Base-by-base conservation (phyloP, 176 grass and related monocot genomes). In the Echinochloa phyllopogon region DNA sequence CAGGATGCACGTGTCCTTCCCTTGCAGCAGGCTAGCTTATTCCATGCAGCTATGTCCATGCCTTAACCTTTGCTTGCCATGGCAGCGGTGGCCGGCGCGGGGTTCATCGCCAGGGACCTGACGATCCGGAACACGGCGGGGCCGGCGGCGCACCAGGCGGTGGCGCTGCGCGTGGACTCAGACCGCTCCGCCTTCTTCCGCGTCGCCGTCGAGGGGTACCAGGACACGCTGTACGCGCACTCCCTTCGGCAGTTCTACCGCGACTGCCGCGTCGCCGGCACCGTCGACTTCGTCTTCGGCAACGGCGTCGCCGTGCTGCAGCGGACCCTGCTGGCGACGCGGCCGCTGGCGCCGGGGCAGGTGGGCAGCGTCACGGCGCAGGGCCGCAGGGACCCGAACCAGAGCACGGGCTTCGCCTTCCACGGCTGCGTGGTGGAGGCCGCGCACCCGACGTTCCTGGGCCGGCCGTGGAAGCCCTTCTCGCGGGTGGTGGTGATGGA, bases 151-250 rank as follows among this genome's bases (percentile, higher is more conserved):
- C 67, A 69, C 43, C 95, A 94, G 77, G 92, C 95, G 43, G 92
- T 97, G 49, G 95, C 95, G 21, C 88, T 97, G 51, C 95, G 95
- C 4, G 92, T 92, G 55, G 95, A 92, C 84, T 84, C 92, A 4
- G 95, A 97, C 74, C 86, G 92, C 37, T 94, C 92, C 3, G 82
- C 93, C 81, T 97, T 97, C 90, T 97, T 91, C 88, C 90, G 88
- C n/a, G 88, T 91, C 43, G 84, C 81, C 58, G 49, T 97, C 21
- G 95, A 97, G 84, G 95, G 95, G 1, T 56, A 97, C 86, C 95
- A 97, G 85, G 92, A 94, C 92, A 97, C 95, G 13, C 88, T 94
- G 58, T 97, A 97, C 86, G 90, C 92, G 17, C 95, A 93, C 88
- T 97, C 95, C 2, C 86, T 97, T n/a, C 88, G 95, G 8, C 95